These are phyloP conservation scores for Paxillus rubicundulus DNA, from an alignment of 768 basidiomycete genomes.

Conservation along the genomic window DNA sequence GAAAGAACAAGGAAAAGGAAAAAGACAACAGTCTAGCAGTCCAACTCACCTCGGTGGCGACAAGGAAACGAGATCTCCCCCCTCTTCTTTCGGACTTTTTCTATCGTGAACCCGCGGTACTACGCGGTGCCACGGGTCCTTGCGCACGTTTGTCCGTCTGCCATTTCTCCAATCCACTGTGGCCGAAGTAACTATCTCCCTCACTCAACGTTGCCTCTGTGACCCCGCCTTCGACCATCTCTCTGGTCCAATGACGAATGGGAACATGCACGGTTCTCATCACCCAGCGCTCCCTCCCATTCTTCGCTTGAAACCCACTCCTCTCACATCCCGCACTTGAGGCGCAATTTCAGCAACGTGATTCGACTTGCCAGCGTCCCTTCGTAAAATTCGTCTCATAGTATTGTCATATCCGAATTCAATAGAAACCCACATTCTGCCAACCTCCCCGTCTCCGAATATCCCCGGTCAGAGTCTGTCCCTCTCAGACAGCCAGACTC, in stretches of 20 bases:
- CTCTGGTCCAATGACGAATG: conserved; percentile 21
- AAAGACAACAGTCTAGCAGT: neutral
- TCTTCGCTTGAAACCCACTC: neutral
- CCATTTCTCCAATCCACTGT: conserved; percentile 9
- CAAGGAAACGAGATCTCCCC: conserved; percentile 11
- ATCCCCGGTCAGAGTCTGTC: neutral
- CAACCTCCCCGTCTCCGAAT: neutral
- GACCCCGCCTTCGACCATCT: conserved; percentile 9
- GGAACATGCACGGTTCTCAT: conserved; percentile 22
- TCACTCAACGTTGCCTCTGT: neutral
- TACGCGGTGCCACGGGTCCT: conserved; percentile 34
- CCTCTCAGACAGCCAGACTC: neutral
- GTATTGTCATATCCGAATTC: neutral
- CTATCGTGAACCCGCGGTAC: conserved; percentile 19
- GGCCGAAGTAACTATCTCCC: neutral
- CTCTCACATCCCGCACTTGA: neutral
- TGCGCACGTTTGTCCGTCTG: conserved; percentile 34
- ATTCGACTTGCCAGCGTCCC: conserved; percentile 5
- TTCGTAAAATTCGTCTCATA: neutral
- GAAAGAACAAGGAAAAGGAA: neutral
- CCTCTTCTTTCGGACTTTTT: conserved; percentile 24
- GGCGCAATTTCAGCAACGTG: conserved; percentile 15
- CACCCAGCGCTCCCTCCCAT: conserved; percentile 16
- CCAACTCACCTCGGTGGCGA: conserved; percentile 17
- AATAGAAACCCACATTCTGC: neutral